These are phyloP conservation scores for Hymenoscyphus fructigenus DNA, from an alignment of 2,329 filamentous ascomycete genomes.

Conservation along the genomic window DNA sequence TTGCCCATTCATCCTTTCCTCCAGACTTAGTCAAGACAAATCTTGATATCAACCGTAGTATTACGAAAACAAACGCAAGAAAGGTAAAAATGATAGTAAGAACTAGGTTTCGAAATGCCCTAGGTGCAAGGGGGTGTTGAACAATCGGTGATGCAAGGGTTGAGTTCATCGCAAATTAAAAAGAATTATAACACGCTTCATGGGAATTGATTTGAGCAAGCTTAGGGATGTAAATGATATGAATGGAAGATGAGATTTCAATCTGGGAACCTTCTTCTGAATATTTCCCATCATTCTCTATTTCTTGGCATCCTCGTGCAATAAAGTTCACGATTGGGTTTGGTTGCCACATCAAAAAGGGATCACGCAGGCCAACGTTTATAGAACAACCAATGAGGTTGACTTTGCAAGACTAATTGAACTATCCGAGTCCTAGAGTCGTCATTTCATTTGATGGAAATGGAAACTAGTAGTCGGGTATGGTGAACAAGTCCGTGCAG, in stretches of 20 bases:
- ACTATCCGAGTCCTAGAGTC: not conserved
- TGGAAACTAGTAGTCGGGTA: not conserved
- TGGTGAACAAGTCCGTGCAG: not conserved
- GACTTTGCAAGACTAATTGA: not conserved
- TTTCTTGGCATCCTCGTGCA: not conserved
- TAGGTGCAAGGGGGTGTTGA: not conserved
- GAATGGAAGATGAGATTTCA: not conserved
- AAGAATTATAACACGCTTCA: not conserved
- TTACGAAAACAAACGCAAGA: conserved; percentile 3
- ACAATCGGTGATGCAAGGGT: not conserved
- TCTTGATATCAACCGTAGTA: not conserved
- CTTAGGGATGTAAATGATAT: not conserved
- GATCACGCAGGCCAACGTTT: not conserved
- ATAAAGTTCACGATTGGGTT: not conserved
- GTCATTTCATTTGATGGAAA: not conserved
- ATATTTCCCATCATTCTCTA: not conserved
- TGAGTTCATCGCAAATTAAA: not conserved
- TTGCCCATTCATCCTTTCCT: conserved; percentile 1
- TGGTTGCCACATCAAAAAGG: not conserved
- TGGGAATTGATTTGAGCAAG: not conserved
- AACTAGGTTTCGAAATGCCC: not conserved
- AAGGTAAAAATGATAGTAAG: not conserved
- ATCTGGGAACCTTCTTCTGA: not conserved
- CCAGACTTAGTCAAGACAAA: conserved; percentile 4
- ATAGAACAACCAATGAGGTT: not conserved